These are phyloP conservation scores for Boletellus ananas DNA, from an alignment of 768 basidiomycete genomes.

Conservation along the genomic window DNA sequence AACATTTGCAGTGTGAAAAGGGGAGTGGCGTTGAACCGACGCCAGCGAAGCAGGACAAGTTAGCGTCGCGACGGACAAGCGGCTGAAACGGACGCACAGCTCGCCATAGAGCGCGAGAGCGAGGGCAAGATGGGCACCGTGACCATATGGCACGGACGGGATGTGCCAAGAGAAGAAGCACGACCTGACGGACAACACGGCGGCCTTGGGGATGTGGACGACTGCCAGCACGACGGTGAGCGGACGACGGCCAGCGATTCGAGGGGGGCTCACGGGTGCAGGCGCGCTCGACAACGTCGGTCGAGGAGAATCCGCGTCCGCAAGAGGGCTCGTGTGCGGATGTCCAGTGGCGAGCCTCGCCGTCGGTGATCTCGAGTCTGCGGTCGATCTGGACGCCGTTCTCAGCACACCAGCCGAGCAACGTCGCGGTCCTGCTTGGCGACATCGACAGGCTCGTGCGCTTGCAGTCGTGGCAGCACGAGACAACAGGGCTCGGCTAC, in stretches of 20 bases:
- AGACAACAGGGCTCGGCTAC: no score
- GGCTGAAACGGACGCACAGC: constrained; percentile 42
- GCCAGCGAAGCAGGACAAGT: constrained; percentile 4
- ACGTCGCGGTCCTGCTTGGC: constrained; percentile 9
- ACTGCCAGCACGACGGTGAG: constrained; percentile 38
- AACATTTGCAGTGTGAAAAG: constrained; percentile 11
- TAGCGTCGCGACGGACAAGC: constrained; percentile 5
- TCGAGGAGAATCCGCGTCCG: constrained; percentile 16
- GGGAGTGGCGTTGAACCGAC: constrained; percentile 11
- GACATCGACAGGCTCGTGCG: constrained; percentile 20
- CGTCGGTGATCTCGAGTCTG: constrained; percentile 35
- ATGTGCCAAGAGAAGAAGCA: constrained; percentile 48
- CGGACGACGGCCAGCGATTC: no score
- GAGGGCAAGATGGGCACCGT: constrained; percentile 56
- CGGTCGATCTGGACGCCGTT: constrained; percentile 47
- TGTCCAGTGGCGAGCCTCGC: background rate
- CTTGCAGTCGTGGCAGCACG: background rate
- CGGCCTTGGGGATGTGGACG: constrained; percentile 58
- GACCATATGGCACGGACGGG: constrained; percentile 47
- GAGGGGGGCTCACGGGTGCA: constrained; percentile 26
- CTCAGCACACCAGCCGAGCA: constrained; percentile 49
- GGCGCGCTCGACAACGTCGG: constrained; percentile 19
- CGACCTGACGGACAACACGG: constrained; percentile 58
- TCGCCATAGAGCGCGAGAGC: constrained; percentile 63
- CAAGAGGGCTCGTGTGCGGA: background rate